phyloP scores from a whole-genome alignment of 192 early-diverging fungal genomes.

The Diversispora eburnea region DNA sequence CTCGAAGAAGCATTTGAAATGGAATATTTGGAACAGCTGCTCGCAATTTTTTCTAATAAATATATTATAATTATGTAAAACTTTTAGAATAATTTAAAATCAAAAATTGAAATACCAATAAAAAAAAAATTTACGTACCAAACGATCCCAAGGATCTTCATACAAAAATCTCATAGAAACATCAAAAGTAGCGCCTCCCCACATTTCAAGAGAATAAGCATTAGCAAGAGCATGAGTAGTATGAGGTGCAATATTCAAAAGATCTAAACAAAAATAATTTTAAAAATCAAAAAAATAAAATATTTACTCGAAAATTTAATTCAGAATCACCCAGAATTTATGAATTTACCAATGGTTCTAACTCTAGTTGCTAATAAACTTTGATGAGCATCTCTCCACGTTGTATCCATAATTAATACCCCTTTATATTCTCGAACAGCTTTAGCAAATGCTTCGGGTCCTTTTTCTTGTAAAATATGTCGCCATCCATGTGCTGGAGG shows the following conservation, averaged over 20 bases:
- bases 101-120: background rate
- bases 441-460: conserved; percentile 87
- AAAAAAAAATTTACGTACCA: conserved; percentile 44
- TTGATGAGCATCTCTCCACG: conserved; percentile 97
- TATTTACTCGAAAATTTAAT: background rate
- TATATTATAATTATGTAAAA: background rate
- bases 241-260: conserved; percentile 76
- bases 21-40: conserved; percentile 91
- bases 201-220: conserved; percentile 92
- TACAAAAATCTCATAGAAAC: conserved; percentile 94
- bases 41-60: conserved; percentile 54
- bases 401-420: conserved; percentile 93
- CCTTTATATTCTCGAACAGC: conserved; percentile 86
- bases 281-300: background rate
- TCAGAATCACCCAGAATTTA: background rate
- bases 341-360: conserved; percentile 85
- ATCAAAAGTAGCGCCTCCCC: conserved; percentile 98
- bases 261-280: conserved; percentile 33
- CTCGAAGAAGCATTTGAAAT: conserved; percentile 98
- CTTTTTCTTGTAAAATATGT: conserved; percentile 78
- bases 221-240: conserved; percentile 86
- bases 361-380: conserved; percentile 92
- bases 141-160: conserved; percentile 96
- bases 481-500: conserved; percentile 81
- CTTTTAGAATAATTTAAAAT: background rate